Percentiles rank a stretch among this genome's conserved stretches.
phyloP scores from a whole-genome alignment of 2,329 filamentous ascomycete species.

The Trichoderma sp. region DNA sequence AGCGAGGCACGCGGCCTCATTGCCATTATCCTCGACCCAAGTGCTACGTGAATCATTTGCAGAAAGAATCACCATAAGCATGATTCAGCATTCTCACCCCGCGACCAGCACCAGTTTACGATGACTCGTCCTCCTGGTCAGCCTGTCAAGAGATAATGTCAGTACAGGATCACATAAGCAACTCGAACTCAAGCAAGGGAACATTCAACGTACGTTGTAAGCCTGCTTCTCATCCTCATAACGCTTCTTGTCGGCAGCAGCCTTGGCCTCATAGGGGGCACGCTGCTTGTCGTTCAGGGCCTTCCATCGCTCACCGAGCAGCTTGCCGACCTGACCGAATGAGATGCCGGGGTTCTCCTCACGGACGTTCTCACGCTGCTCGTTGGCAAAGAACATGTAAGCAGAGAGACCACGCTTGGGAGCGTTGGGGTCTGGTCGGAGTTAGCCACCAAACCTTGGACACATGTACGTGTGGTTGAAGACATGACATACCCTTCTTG shows the following conservation, averaged over 20 bases:
- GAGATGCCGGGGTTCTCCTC: slow-evolving; percentile 98
- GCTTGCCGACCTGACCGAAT: slow-evolving; percentile 98
- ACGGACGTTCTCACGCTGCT: slow-evolving; percentile 96
- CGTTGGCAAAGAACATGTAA: slow-evolving; percentile 99
- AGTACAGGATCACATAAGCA: slow-evolving; percentile 1
- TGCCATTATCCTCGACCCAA: slow-evolving; percentile 12
- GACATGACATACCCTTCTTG: slow-evolving; percentile 59
- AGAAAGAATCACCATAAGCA: slow-evolving; percentile 19
- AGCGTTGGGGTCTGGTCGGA: slow-evolving; percentile 79
- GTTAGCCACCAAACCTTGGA: slow-evolving; percentile 26
- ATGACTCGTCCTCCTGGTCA: slow-evolving; percentile 31
- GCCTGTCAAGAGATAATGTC: slow-evolving; percentile 26
- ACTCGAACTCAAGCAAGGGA: slow-evolving; percentile 4
- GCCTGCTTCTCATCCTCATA: slow-evolving; percentile 97
- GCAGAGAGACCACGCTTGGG: slow-evolving; percentile 99
- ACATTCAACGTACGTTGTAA: slow-evolving; percentile 71
- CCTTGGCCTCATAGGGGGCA: slow-evolving; percentile 93
- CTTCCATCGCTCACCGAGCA: slow-evolving; percentile 99
- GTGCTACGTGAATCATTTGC: slow-evolving; percentile 19
- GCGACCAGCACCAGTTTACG: slow-evolving; percentile 23
- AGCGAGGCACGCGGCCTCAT: not conserved
- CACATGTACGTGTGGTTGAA: not conserved
- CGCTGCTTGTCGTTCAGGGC: slow-evolving; percentile 90
- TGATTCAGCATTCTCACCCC: not conserved
- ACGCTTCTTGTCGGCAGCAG: slow-evolving; percentile 95